phyloP scores from a whole-genome alignment of 129 eudicot species.

The Apium graveolens region DNA sequence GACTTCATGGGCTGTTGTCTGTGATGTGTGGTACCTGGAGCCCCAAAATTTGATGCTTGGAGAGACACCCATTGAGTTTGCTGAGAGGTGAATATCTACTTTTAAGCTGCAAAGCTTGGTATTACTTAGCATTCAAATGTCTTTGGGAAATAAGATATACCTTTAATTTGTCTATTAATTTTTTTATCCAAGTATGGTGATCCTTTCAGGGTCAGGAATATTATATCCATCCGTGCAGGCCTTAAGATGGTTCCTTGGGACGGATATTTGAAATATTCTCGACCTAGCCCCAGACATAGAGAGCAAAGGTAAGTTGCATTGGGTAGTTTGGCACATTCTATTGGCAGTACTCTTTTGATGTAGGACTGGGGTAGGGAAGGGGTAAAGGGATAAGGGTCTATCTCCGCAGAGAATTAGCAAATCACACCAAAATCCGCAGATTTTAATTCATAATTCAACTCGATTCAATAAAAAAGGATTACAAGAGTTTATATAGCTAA shows the following conservation, averaged over 20 bases:
- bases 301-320: constrained; percentile 71
- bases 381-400: too few species aligned
- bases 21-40: constrained; percentile 99
- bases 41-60: constrained; percentile 91
- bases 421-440: too few species aligned
- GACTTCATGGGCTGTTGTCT: constrained; percentile 99
- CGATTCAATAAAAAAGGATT: too few species aligned
- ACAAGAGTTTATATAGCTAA: too few species aligned
- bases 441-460: too few species aligned
- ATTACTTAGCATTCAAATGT: neutral
- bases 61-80: constrained; percentile 93
- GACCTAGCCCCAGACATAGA: constrained; percentile 94
- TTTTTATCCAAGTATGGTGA: constrained; percentile 3
- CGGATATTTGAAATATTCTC: constrained; percentile 94
- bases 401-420: too few species aligned
- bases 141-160: neutral
- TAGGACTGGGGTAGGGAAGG: too few species aligned
- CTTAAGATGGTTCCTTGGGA: constrained; percentile 99
- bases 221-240: constrained; percentile 84
- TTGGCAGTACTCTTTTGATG: neutral
- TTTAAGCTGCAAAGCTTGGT: neutral
- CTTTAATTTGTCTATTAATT: neutral
- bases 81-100: constrained; percentile 56
- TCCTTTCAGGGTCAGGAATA: constrained; percentile 70
- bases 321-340: neutral